Evolutionary conservation across 768 basidiomycete species (phyloP).

Genomic region (Tubosaeta sp.): DNA sequence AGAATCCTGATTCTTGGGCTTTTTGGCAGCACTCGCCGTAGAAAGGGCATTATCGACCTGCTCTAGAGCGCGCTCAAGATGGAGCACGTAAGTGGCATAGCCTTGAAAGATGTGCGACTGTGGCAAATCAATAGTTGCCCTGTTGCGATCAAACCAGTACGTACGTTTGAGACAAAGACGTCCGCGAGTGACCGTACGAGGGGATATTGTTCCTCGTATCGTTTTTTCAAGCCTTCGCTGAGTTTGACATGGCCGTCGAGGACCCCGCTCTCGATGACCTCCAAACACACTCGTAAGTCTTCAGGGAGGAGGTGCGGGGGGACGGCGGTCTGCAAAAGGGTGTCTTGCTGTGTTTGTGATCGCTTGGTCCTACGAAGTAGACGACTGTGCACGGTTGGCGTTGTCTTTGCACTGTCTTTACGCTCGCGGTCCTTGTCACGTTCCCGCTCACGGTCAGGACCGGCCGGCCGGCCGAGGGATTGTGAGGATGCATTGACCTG

Average conservation of each 20-base stretch:
- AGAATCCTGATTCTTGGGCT: constrained; percentile 77
- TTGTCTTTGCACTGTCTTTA: constrained; percentile 38
- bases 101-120: constrained; percentile 92
- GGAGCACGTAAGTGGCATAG: constrained; percentile 92
- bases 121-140: constrained; percentile 17
- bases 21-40: constrained; percentile 57
- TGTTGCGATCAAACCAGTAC: constrained; percentile 28
- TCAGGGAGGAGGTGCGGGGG: constrained; percentile 82
- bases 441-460: constrained; percentile 40
- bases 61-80: constrained; percentile 84
- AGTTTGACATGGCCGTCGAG: constrained; percentile 86
- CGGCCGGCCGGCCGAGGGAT: constrained; percentile 69
- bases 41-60: constrained; percentile 80
- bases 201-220: constrained; percentile 95
- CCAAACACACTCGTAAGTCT: constrained; percentile 79
- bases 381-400: constrained; percentile 33
- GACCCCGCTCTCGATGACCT: constrained; percentile 82
- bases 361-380: constrained; percentile 69
- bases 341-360: constrained; percentile 50
- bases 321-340: constrained; percentile 47
- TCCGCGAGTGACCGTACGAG: constrained; percentile 90
- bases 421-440: constrained; percentile 45
- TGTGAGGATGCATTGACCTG: constrained; percentile 60
- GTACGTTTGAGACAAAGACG: constrained; percentile 91
- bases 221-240: constrained; percentile 77